Conservation (phyloP, 352 stramenopile genomes). For the Pythium brachiatum region DNA sequence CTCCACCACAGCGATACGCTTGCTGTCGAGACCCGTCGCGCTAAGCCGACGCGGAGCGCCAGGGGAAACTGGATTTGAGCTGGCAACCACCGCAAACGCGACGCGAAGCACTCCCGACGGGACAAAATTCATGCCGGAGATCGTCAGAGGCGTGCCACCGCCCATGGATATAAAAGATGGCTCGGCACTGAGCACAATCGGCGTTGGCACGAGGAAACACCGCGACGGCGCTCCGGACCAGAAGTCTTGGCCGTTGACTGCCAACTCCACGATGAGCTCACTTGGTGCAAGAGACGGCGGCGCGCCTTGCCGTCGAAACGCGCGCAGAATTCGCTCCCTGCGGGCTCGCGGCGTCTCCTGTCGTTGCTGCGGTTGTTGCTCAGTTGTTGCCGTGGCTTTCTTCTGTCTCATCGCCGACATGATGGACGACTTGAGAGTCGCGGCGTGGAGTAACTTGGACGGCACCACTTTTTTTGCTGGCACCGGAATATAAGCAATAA, state of each 20-base stretch:
- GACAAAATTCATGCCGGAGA: conserved; percentile 38
- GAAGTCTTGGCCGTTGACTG: conserved; percentile 43
- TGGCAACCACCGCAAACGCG: conserved; percentile 25
- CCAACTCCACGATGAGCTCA: conserved; percentile 35
- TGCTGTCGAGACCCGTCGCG: conserved; percentile 1
- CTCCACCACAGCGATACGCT: conserved; percentile 27
- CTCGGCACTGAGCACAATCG: conserved; percentile 20
- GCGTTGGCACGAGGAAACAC: conserved; percentile 22
- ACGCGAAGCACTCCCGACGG: conserved; percentile 29
- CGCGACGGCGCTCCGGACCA: conserved; percentile 29
- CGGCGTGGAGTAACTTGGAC: conserved; percentile 19
- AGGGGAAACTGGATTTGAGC: neutral
- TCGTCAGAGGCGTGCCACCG: conserved; percentile 29
- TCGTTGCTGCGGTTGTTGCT: neutral
- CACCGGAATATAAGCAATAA: conserved; percentile 39
- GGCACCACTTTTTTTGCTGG: conserved; percentile 7
- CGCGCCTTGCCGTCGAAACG: conserved; percentile 20
- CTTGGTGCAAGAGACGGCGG: conserved; percentile 28
- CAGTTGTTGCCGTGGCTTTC: conserved; percentile 2
- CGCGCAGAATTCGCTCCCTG: conserved; percentile 39
- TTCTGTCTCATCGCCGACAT: conserved; percentile 51
- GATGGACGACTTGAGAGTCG: conserved; percentile 43
- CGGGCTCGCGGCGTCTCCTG: conserved; percentile 13
- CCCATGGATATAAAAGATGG: conserved; percentile 28
- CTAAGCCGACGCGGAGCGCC: neutral